phyloP scores from a whole-genome alignment of 164 flowering plant species.

The Dillenia turbinata region DNA sequence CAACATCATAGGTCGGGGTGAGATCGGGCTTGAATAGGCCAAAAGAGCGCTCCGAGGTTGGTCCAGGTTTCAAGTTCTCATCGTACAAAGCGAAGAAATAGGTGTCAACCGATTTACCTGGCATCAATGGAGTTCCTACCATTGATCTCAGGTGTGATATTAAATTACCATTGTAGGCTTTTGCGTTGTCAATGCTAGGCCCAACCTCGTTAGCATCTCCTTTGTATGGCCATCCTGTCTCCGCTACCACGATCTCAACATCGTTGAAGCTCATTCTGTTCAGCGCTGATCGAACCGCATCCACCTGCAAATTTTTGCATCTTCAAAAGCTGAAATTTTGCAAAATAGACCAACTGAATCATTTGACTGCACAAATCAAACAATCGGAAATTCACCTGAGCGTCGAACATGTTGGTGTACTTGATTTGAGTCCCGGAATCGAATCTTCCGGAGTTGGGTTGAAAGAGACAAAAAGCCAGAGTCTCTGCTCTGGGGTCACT shows the following conservation, averaged over 20 bases:
- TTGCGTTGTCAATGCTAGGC: slow-evolving; percentile 76
- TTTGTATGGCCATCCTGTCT: slow-evolving; percentile 94
- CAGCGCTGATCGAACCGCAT: slow-evolving; percentile 77
- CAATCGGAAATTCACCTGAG: slow-evolving; percentile 49
- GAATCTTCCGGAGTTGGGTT: slow-evolving; percentile 75
- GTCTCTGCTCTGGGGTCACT: slow-evolving; percentile 87
- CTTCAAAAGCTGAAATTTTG: background rate
- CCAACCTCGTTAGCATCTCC: slow-evolving; percentile 80
- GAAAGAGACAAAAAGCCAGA: slow-evolving; percentile 83
- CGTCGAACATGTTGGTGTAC: slow-evolving; percentile 95
- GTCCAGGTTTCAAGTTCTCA: slow-evolving; percentile 86
- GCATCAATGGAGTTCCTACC: slow-evolving; percentile 96
- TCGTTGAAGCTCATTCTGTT: slow-evolving; percentile 60
- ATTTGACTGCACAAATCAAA: too few species aligned
- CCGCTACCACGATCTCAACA: slow-evolving; percentile 82
- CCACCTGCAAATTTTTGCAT: slow-evolving; percentile 45
- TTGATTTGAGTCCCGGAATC: slow-evolving; percentile 66
- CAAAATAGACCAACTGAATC: background rate
- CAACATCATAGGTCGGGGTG: slow-evolving; percentile 64
- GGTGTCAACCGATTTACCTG: slow-evolving; percentile 85
- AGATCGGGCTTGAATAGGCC: slow-evolving; percentile 86
- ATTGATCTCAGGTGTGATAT: slow-evolving; percentile 70
- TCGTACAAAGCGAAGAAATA: slow-evolving; percentile 88
- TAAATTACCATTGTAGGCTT: slow-evolving; percentile 83
- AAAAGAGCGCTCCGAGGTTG: slow-evolving; percentile 76